Conservation (phyloP, 2,329 filamentous ascomycete species). For the Phialophora tarda region DNA sequence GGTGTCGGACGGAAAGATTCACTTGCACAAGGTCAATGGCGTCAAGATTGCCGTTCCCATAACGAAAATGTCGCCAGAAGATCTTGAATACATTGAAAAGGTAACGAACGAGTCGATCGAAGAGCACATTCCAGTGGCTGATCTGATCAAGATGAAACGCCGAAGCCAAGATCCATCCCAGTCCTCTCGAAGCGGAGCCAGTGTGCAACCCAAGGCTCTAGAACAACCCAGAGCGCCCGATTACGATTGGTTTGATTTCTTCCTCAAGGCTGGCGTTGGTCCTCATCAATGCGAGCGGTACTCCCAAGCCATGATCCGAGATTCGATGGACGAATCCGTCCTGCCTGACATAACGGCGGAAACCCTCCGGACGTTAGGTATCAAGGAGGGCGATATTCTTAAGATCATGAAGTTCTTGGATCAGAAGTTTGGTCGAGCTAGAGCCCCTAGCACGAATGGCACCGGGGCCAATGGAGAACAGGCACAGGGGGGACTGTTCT, state of each 20-base stretch:
- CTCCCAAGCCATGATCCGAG: slow-evolving; percentile 82
- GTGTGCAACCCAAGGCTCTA: slow-evolving; percentile 39
- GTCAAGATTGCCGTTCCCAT: slow-evolving; percentile 98
- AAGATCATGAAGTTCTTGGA: slow-evolving; percentile 92
- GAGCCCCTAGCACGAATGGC: slow-evolving; percentile 61
- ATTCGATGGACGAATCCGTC: slow-evolving; percentile 95
- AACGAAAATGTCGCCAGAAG: slow-evolving; percentile 91
- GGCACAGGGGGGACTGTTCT: slow-evolving; percentile 73
- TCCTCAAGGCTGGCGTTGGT: slow-evolving; percentile 87
- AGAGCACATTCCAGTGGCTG: slow-evolving; percentile 90
- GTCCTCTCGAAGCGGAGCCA: slow-evolving; percentile 47
- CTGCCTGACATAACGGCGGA: slow-evolving; percentile 85
- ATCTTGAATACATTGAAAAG: slow-evolving; percentile 92
- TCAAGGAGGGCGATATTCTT: slow-evolving; percentile 95
- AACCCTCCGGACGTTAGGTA: slow-evolving; percentile 82
- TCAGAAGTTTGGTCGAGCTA: slow-evolving; percentile 72
- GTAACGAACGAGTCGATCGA: slow-evolving; percentile 84
- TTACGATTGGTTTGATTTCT: slow-evolving; percentile 99
- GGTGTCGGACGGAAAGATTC: slow-evolving; percentile 93
- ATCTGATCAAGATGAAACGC: slow-evolving; percentile 66
- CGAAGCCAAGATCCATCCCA: slow-evolving; percentile 48
- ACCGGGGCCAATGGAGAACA: slow-evolving; percentile 58
- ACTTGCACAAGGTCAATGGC: slow-evolving; percentile 95
- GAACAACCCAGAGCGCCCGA: slow-evolving; percentile 57
- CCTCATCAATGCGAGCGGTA: slow-evolving; percentile 95